Percentiles rank a stretch among this genome's conserved stretches.
phyloP scores from a whole-genome alignment of 1,284 basidiomycete genomes.

The Pulchroboletus neoregius region DNA sequence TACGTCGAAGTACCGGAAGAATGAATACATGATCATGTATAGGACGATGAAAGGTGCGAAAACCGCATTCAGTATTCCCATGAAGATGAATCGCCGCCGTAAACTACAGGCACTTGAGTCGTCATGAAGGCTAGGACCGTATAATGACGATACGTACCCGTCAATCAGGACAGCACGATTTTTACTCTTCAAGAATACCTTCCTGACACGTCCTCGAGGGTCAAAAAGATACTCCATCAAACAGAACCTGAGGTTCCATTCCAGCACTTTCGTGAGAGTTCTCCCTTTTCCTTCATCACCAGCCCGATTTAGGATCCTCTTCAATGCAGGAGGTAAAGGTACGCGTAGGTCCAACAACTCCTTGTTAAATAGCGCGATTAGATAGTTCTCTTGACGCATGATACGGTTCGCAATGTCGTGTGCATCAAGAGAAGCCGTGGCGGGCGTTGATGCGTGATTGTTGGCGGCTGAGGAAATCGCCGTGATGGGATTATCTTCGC shows the following conservation, averaged over 20 bases:
- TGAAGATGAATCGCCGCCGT: slow-evolving; percentile 85
- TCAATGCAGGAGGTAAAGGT: slow-evolving; percentile 63
- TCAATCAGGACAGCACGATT: slow-evolving; percentile 77
- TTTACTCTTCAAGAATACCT: slow-evolving; percentile 84
- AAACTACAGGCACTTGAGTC: slow-evolving; percentile 47
- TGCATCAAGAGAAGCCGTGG: slow-evolving; percentile 78
- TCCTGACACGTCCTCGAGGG: slow-evolving; percentile 78
- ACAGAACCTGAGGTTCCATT: slow-evolving; percentile 96
- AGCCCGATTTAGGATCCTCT: slow-evolving; percentile 42
- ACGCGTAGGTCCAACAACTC: slow-evolving; percentile 86
- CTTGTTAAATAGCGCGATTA: slow-evolving; percentile 97
- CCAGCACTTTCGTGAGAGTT: slow-evolving; percentile 83
- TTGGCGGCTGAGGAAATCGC: slow-evolving; percentile 68
- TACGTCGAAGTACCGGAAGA: slow-evolving; percentile 99
- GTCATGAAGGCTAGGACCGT: background rate
- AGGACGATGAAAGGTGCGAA: slow-evolving; percentile 97
- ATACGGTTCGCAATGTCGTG: slow-evolving; percentile 97
- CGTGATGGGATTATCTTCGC: slow-evolving; percentile 87
- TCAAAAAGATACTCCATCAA: slow-evolving; percentile 95
- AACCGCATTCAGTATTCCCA: slow-evolving; percentile 92
- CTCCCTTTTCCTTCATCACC: slow-evolving; percentile 62
- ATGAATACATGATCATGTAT: slow-evolving; percentile 97
- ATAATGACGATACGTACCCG: slow-evolving; percentile 52
- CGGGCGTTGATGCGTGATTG: slow-evolving; percentile 48
- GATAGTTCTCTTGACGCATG: slow-evolving; percentile 96